phyloP scores from a whole-genome alignment of 441 rosid species.

The Adansonia gregorii region DNA sequence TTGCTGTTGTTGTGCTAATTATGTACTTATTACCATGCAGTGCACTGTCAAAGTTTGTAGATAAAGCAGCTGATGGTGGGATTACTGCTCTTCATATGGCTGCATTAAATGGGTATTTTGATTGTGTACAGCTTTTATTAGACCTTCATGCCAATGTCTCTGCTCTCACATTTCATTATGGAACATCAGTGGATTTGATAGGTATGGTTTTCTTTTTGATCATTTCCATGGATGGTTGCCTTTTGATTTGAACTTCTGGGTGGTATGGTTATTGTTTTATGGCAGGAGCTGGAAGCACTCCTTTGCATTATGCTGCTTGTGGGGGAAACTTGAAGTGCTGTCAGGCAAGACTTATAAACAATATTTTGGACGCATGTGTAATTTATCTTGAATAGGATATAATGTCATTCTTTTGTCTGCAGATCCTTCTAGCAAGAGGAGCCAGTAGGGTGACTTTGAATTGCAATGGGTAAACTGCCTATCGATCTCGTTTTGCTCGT shows the following conservation, averaged over 20 bases:
- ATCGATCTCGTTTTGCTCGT: background rate
- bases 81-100: slow-evolving; percentile 97
- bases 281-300: slow-evolving; percentile 95
- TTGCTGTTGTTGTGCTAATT: slow-evolving; percentile 24
- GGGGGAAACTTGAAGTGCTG: slow-evolving; percentile 96
- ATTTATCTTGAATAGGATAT: slow-evolving; percentile 21
- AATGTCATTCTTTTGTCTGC: too few species aligned
- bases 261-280: slow-evolving; percentile 23
- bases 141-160: slow-evolving; percentile 87
- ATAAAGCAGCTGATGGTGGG: slow-evolving; percentile 97
- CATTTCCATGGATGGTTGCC: slow-evolving; percentile 21
- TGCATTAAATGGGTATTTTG: slow-evolving; percentile 91
- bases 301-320: slow-evolving; percentile 96
- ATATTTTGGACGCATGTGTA: background rate
- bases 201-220: slow-evolving; percentile 46
- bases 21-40: slow-evolving; percentile 52
- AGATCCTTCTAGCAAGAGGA: slow-evolving; percentile 85
- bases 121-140: slow-evolving; percentile 92
- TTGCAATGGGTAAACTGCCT: slow-evolving; percentile 77
- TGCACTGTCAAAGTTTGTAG: slow-evolving; percentile 80
- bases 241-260: slow-evolving; percentile 19
- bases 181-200: slow-evolving; percentile 97
- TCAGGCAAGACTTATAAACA: slow-evolving; percentile 62
- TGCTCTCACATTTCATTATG: slow-evolving; percentile 84
- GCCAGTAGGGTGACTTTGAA: slow-evolving; percentile 76